These are phyloP conservation scores for Tuber microsphaerosporum DNA, from an alignment of 495 filamentous ascomycete genomes.

Conservation along the genomic window DNA sequence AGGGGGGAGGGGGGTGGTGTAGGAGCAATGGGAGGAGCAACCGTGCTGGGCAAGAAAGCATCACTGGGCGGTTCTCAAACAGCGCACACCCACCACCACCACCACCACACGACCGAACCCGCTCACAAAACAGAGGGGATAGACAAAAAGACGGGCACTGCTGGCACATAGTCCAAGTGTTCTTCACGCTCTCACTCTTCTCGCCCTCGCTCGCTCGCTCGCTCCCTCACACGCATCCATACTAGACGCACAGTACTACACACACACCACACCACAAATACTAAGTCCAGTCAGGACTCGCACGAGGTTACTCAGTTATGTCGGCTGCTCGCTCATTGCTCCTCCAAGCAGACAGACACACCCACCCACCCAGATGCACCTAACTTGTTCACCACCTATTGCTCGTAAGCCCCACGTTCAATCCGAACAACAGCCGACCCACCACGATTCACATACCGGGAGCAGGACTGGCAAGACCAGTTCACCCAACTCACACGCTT, in stretches of 20 bases:
- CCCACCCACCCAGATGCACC: background rate
- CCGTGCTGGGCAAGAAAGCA: background rate
- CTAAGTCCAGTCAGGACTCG: slow-evolving; percentile 1
- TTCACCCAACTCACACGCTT: slow-evolving; percentile 4
- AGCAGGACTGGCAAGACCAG: background rate
- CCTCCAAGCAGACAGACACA: background rate
- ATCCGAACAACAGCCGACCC: background rate
- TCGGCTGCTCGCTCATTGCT: background rate
- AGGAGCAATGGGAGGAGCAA: background rate
- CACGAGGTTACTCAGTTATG: background rate
- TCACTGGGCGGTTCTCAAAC: background rate
- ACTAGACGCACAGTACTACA: slow-evolving; percentile 2
- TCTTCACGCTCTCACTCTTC: background rate
- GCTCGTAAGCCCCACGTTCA: slow-evolving; percentile 3
- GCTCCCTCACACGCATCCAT: background rate
- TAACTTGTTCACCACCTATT: slow-evolving; percentile 5
- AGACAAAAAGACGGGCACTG: background rate
- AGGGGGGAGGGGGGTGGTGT: background rate
- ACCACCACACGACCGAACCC: background rate
- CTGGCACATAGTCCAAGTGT: background rate
- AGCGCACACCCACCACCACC: background rate
- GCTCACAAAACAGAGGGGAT: background rate
- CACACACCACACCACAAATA: background rate
- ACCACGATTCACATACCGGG: background rate
- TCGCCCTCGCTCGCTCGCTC: background rate